Base-by-base conservation (phyloP, 2,329 filamentous ascomycete species). In the Falciphora oryzae region DNA sequence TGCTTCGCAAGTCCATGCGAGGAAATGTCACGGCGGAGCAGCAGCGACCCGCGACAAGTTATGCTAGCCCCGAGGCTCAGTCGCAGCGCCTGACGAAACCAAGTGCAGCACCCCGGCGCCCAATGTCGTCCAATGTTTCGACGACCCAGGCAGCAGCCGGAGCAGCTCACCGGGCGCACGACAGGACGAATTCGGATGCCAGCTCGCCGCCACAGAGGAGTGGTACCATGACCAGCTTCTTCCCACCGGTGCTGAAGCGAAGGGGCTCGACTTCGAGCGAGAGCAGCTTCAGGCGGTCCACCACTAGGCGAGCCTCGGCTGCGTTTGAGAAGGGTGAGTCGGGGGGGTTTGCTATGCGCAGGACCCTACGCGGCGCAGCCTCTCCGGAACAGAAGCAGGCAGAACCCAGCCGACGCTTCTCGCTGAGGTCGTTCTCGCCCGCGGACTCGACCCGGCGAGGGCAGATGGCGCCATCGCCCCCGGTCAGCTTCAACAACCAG, bases 221-320 rank as follows among this genome's bases (percentile, higher is more conserved):
- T 18, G 50, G 50, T 14, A 32, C 44, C 22, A 65, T 62, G 57
- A 29, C 69, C 10, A 67, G 68, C 56, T 64, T 69, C 53, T 65
- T 70, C 44, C 74, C 73, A 58, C 71, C 80, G 16, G 69, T 71
- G 6, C 75, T 86, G 11, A 77, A 79, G 65, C 83, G 88, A 2
- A 83, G 79, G 13, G 80, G 78, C 25, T 90, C 88, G 0, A 86
- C 87, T 68, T 88, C 84, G 32, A 92, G 89, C 70, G 88, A 91
- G 59, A 96, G 91, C 76, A 96, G 92, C 73, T 97, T 97, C 78
- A 89, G 85, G 71, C 88, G 91, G 32, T 76, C 44, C 61, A 28
- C 61, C 6, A 57, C 61, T 6, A 53, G 38, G 25, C 25, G 14
- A 22, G 60, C 60, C 60, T 35, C 61, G 28, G 22, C 1, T 8